phyloP scores from a whole-genome alignment of 179 eudicot species.

The Spergularia azorica region DNA sequence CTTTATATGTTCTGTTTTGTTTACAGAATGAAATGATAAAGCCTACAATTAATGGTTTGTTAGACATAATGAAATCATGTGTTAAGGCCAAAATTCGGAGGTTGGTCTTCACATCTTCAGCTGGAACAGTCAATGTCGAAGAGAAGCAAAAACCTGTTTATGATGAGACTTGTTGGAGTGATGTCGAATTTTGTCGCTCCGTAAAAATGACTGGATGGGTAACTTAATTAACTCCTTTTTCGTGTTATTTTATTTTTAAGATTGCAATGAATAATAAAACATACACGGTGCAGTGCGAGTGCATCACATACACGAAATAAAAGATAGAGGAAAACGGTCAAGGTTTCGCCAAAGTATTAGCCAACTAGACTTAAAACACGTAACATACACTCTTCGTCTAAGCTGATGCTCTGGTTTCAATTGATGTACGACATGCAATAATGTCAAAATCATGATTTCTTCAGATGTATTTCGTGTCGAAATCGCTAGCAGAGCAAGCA shows the following conservation, averaged over 20 bases:
- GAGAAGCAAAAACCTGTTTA: slow-evolving; percentile 49
- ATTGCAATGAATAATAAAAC: no score
- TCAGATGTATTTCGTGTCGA: slow-evolving; percentile 92
- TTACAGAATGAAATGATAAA: slow-evolving; percentile 84
- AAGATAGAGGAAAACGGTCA: no score
- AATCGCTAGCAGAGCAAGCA: slow-evolving; percentile 76
- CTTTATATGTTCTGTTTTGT: background rate
- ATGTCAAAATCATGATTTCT: background rate
- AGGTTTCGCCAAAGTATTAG: no score
- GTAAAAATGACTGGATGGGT: slow-evolving; percentile 90
- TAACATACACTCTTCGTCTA: no score
- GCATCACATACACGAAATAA: no score
- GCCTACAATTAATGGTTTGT: slow-evolving; percentile 71
- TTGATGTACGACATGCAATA: no score
- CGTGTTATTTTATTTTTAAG: no score
- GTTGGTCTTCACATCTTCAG: slow-evolving; percentile 81
- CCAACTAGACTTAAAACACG: no score
- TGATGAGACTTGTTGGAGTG: slow-evolving; percentile 76
- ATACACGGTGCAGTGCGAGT: no score
- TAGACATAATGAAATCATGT: slow-evolving; percentile 80
- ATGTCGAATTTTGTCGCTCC: slow-evolving; percentile 57
- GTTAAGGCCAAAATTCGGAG: slow-evolving; percentile 63
- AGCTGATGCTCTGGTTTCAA: no score
- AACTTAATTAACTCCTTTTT: background rate
- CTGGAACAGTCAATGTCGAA: slow-evolving; percentile 71